Percentiles rank a stretch among this genome's conserved stretches.
Evolutionary conservation across 345 rosid genomes (phyloP).

Genomic region (Kandelia obovata): DNA sequence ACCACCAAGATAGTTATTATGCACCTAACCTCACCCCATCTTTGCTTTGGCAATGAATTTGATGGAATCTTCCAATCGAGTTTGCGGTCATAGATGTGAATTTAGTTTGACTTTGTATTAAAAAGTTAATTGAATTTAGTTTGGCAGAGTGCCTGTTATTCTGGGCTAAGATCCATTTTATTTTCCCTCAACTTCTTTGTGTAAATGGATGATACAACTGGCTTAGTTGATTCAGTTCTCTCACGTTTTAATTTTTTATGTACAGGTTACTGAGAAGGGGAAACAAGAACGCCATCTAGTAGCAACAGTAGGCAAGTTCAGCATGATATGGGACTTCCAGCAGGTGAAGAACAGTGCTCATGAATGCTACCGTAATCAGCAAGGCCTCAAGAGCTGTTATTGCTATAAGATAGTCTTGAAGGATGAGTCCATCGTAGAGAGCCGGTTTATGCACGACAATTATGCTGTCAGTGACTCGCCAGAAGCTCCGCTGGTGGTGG

Average conservation of each 20-base stretch:
- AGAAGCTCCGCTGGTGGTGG: conserved; percentile 93
- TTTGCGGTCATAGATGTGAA: no score
- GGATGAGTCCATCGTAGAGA: conserved; percentile 89
- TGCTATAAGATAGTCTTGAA: conserved; percentile 87
- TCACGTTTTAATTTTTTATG: conserved; percentile 4
- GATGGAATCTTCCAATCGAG: no score
- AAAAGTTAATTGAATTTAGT: no score
- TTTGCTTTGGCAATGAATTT: no score
- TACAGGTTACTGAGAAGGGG: conserved; percentile 86
- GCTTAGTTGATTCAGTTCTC: background rate
- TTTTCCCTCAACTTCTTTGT: background rate
- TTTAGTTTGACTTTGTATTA: no score
- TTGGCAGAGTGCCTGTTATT: background rate
- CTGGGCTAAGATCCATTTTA: background rate
- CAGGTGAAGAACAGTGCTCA: conserved; percentile 89
- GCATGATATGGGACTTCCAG: conserved; percentile 96
- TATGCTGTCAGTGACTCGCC: conserved; percentile 68
- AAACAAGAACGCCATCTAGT: conserved; percentile 90
- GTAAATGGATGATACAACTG: background rate
- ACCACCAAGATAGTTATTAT: no score
- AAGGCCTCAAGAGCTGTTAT: conserved; percentile 93
- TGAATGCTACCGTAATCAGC: conserved; percentile 77
- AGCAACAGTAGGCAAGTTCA: conserved; percentile 90
- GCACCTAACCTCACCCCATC: no score
- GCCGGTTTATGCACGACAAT: conserved; percentile 94